Conservation (phyloP, 805 yeast genomes). For the Candida suzukii region DNA sequence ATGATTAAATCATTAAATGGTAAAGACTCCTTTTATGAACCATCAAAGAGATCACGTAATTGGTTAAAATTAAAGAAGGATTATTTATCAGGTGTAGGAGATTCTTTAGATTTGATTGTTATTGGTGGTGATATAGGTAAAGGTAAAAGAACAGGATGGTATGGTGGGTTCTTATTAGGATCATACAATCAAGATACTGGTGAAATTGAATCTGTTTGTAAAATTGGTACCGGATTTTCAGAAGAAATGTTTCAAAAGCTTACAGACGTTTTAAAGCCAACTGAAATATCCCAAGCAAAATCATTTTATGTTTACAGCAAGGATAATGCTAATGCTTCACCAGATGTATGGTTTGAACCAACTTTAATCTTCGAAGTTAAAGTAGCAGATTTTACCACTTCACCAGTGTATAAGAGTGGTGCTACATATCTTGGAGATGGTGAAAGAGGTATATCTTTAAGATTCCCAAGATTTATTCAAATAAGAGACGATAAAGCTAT, state of each 20-base stretch:
- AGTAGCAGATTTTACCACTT: constrained; percentile 83
- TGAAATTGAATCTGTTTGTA: constrained; percentile 91
- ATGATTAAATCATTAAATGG: constrained; percentile 92
- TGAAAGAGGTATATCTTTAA: constrained; percentile 67
- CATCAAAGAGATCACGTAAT: constrained; percentile 88
- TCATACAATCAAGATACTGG: constrained; percentile 88
- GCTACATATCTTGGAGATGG: constrained; percentile 48
- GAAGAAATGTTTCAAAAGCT: constrained; percentile 70
- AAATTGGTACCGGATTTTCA: constrained; percentile 94
- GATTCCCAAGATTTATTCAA: constrained; percentile 84
- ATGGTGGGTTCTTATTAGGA: constrained; percentile 91
- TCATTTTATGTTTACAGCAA: constrained; percentile 61
- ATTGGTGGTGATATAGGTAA: constrained; percentile 90
- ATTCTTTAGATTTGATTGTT: constrained; percentile 87
- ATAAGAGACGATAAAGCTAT: constrained; percentile 79
- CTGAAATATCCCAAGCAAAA: constrained; percentile 59
- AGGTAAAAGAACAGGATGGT: constrained; percentile 91
- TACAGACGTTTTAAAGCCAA: constrained; percentile 54
- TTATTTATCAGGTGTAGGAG: constrained; percentile 92
- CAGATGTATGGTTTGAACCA: constrained; percentile 96
- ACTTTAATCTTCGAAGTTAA: constrained; percentile 75
- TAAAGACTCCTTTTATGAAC: constrained; percentile 78
- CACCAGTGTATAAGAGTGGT: constrained; percentile 88
- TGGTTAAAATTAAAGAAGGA: constrained; percentile 96
- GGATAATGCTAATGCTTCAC: constrained; percentile 54